Evolutionary conservation across 2,329 filamentous ascomycete species (phyloP), one percentile per base, ranked within the genome.

Genomic region (Cadophora sp.): DNA sequence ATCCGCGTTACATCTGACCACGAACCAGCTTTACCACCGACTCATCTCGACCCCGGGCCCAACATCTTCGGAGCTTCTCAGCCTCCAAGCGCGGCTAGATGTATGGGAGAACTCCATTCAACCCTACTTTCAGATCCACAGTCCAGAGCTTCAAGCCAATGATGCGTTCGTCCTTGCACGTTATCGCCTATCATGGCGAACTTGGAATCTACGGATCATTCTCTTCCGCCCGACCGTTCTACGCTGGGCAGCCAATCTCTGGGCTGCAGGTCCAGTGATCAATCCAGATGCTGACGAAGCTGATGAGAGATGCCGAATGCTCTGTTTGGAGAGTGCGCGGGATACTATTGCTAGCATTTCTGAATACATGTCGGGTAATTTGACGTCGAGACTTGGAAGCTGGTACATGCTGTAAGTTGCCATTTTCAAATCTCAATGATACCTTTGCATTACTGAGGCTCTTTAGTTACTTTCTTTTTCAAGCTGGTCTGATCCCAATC

Each of bases 11-110:
- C 81, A 83, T 68, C 74, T 81, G 8, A 76, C 79, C 29, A 82
- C 81, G n/a, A 82, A 82, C 46, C 77, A 76, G 65, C 78, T 83
- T 48, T 82, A 83, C 66, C 80, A 81, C 64, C 80, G 80, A 19
- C 76, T 83, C 34, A 81, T 83, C 22, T 82, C 81, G 4, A 80
- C 73, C 48, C 80, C 81, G 14, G 78, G 76, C 46, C 78, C 80
- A 22, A 79, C 80, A 1, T 76, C 81, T 12, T 78, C 81, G 69
- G 80, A 83, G 67, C 79, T 81, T 0, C 66, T 81, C 22, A 74
- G 73, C 58, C 77, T 82, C 5, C 78, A 81, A 66, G 19, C 58
- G 7, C 79, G 79, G 51, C 81, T 83, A 69, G 80, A 81, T 65
- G 76, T 79, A 64, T 83, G 81, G 80, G 79, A 80, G 64, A 76